Percentiles rank a stretch among this genome's conserved stretches.
Evolutionary conservation across 495 filamentous ascomycete genomes (phyloP).

Genomic region (Penicillium simplicissimum): DNA sequence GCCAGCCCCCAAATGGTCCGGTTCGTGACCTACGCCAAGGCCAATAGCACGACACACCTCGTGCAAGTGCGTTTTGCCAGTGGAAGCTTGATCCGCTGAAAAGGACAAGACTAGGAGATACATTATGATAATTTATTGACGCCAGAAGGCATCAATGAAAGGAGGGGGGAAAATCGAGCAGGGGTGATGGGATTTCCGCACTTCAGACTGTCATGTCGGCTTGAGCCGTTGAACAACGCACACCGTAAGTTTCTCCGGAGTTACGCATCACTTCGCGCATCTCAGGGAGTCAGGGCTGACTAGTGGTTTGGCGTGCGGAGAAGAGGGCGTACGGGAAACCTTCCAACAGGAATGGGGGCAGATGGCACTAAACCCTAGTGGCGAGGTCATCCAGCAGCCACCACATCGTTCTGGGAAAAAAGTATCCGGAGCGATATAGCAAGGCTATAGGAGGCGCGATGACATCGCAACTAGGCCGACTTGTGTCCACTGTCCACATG

Average conservation of each 20-base stretch:
- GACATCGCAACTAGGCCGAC: background rate
- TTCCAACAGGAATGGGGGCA: constrained; percentile 6
- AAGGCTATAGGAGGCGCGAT: background rate
- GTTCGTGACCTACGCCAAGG: constrained; percentile 29
- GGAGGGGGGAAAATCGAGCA: background rate
- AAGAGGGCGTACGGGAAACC: constrained; percentile 4
- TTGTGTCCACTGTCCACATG: too few relatives aligned
- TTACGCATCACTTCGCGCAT: constrained; percentile 1
- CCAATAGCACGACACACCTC: constrained; percentile 18
- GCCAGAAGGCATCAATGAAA: background rate
- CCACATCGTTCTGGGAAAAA: constrained; percentile 7
- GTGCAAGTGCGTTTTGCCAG: constrained; percentile 22
- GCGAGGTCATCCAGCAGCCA: constrained; percentile 21
- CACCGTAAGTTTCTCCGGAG: constrained; percentile 25
- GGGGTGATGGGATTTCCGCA: background rate
- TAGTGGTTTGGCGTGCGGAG: constrained; percentile 1
- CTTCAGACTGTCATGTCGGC: background rate
- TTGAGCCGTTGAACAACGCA: constrained; percentile 17
- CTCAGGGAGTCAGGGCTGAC: background rate
- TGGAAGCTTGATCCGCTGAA: constrained; percentile 21
- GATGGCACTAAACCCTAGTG: constrained; percentile 19
- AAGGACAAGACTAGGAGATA: background rate
- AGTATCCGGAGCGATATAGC: constrained; percentile 8
- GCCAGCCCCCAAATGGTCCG: background rate
- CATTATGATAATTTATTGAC: background rate